Percentiles rank a stretch among this genome's conserved stretches.
Conservation (phyloP, 1,284 basidiomycete genomes). For the Ustilago tritici region DNA sequence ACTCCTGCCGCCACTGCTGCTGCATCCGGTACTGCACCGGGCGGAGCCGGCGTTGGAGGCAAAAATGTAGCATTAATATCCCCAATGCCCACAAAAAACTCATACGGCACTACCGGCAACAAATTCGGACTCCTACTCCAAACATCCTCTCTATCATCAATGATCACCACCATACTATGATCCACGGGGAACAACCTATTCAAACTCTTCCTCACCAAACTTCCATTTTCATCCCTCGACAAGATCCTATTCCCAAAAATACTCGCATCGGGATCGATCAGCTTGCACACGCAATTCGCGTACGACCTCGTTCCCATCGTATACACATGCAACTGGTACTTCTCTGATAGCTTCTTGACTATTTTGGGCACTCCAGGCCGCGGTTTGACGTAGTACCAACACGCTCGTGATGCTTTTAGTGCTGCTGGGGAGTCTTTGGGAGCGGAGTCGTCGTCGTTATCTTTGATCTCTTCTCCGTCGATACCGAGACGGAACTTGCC, state of each 20-base stretch:
- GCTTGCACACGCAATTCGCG: constrained; percentile 91
- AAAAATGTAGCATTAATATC: constrained; percentile 96
- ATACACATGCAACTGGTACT: constrained; percentile 99
- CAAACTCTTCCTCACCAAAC: constrained; percentile 89
- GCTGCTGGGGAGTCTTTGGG: constrained; percentile 27
- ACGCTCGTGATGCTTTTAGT: constrained; percentile 72
- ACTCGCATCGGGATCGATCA: constrained; percentile 88
- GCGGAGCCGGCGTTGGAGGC: constrained; percentile 74
- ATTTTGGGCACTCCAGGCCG: constrained; percentile 90
- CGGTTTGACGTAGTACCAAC: constrained; percentile 93
- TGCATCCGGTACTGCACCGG: constrained; percentile 24
- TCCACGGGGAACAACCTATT: constrained; percentile 89
- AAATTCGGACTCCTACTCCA: constrained; percentile 95
- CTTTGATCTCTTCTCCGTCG: constrained; percentile 75
- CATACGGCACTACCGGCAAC: constrained; percentile 95
- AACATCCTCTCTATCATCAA: constrained; percentile 96
- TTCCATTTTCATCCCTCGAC: constrained; percentile 85
- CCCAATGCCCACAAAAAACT: constrained; percentile 98
- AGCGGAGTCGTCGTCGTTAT: constrained; percentile 32
- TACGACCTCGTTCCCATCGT: constrained; percentile 99
- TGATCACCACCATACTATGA: constrained; percentile 98
- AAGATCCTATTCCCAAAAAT: constrained; percentile 89
- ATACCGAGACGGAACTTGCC: constrained; percentile 83
- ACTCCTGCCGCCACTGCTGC: neutral
- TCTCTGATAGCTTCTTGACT: constrained; percentile 77